These are phyloP conservation scores for Myxozyma neglecta DNA, from an alignment of 805 yeast genomes.

Conservation along the genomic window DNA sequence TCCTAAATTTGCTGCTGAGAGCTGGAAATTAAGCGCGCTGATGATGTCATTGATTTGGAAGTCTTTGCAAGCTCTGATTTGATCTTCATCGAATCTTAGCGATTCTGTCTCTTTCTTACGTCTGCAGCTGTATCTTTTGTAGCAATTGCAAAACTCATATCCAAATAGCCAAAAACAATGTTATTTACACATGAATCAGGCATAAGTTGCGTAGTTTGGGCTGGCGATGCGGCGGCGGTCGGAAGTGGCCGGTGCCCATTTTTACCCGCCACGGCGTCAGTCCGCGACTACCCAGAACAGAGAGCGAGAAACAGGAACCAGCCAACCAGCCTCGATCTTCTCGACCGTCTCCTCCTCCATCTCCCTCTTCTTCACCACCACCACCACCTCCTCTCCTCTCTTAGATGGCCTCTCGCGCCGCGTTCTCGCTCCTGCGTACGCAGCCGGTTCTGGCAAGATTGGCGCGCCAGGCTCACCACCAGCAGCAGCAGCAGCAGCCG, in stretches of 20 bases:
- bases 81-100: too few species aligned
- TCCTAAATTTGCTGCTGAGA: too few species aligned
- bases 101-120: too few species aligned
- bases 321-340: not conserved
- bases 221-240: not conserved
- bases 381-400: not conserved
- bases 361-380: not conserved
- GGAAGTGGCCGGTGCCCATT: not conserved
- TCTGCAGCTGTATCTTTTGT: too few species aligned
- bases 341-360: not conserved
- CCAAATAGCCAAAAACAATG: too few species aligned
- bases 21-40: too few species aligned
- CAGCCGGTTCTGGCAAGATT: not conserved
- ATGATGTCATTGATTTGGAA: too few species aligned
- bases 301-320: too few species aligned
- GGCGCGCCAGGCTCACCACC: not conserved
- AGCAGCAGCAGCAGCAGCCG: not conserved
- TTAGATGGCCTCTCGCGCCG: conserved; percentile 10
- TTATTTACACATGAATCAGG: too few species aligned
- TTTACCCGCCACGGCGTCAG: not conserved
- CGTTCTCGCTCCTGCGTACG: conserved; percentile 2
- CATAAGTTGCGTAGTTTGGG: not conserved
- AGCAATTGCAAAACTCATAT: too few species aligned
- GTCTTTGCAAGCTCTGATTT: too few species aligned
- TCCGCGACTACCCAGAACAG: not conserved